These are phyloP conservation scores for Marasmius tenuissimus DNA, from an alignment of 1,284 basidiomycete genomes.

Conservation along the genomic window DNA sequence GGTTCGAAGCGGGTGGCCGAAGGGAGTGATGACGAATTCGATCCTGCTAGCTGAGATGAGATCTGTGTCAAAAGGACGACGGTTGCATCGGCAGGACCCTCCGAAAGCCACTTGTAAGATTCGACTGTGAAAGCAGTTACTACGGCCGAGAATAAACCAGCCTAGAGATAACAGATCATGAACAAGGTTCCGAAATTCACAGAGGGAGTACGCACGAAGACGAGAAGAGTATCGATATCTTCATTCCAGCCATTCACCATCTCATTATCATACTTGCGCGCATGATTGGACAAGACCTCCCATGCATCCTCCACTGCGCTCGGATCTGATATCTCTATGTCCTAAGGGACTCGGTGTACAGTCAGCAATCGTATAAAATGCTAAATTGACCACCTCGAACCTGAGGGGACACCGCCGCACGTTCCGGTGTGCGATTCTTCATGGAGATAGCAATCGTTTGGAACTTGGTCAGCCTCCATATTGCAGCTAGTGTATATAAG, in stretches of 20 bases:
- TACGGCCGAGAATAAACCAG: conserved; percentile 3
- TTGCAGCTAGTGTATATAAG: no score
- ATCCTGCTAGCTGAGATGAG: background rate
- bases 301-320: background rate
- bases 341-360: no score
- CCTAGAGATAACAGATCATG: background rate
- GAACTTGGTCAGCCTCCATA: no score
- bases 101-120: conserved; percentile 3
- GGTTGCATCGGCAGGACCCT: background rate
- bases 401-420: no score
- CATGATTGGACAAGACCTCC: background rate
- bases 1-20: background rate
- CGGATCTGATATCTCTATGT: no score
- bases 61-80: background rate
- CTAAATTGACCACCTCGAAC: no score
- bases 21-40: background rate
- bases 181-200: background rate
- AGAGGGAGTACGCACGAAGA: background rate
- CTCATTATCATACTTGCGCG: background rate
- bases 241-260: background rate
- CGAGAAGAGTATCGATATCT: background rate
- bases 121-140: conserved; percentile 5
- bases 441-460: no score
- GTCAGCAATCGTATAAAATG: no score
- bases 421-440: no score